phyloP scores from a whole-genome alignment of 2,329 filamentous ascomycete species.

The Sporothrix mexicana region DNA sequence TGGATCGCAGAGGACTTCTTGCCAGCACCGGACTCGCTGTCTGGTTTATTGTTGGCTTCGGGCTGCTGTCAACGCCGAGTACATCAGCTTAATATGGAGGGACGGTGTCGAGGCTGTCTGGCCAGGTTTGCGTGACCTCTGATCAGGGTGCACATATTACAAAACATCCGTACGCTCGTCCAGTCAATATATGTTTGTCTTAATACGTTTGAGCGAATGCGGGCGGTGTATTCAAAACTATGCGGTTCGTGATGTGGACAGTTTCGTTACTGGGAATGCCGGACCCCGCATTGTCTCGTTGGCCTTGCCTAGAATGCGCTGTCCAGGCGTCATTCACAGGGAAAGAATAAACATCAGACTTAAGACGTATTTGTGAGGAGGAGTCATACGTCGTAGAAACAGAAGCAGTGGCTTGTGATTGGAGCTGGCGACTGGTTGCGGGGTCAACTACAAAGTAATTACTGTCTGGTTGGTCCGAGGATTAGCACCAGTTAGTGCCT shows the following conservation, averaged over 20 bases:
- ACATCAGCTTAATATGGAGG: not conserved
- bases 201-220: not conserved
- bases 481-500: not conserved
- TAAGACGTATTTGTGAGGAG: no score
- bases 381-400: no score
- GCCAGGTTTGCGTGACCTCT: no score
- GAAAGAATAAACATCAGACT: no score
- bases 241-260: not conserved
- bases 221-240: no score
- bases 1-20: not conserved
- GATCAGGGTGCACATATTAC: no score
- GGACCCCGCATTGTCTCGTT: not conserved
- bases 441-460: constrained; percentile 30
- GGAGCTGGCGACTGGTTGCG: constrained; percentile 30
- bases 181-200: not conserved
- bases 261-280: not conserved
- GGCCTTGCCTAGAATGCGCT: constrained; percentile 8
- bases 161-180: no score
- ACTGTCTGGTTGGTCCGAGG: not conserved
- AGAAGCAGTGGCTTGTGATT: not conserved
- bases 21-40: constrained; percentile 20
- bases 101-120: not conserved
- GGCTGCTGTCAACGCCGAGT: not conserved
- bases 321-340: not conserved
- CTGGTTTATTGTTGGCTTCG: constrained; percentile 20